phyloP scores from a whole-genome alignment of 2,329 filamentous ascomycete genomes.

The Epichloe baconii region DNA sequence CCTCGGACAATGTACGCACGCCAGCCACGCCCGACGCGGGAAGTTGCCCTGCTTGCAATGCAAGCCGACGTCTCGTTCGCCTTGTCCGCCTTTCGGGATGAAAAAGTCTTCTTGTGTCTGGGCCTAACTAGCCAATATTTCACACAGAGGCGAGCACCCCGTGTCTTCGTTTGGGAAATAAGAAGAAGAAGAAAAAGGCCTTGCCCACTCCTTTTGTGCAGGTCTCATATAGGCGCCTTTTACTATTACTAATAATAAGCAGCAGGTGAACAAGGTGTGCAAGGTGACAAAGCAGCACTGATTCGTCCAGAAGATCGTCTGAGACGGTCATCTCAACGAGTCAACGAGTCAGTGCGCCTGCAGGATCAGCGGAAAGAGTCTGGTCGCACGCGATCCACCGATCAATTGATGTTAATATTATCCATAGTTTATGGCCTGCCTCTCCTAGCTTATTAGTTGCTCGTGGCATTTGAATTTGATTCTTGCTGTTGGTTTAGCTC shows the following conservation, averaged over 20 bases:
- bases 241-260: no score
- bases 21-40: conserved; percentile 1
- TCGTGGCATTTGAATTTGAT: no score
- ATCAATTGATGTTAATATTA: neutral
- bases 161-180: no score
- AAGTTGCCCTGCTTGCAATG: conserved; percentile 1
- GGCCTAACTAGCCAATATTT: neutral
- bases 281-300: no score
- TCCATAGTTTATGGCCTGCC: neutral
- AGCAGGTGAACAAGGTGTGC: no score
- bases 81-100: neutral
- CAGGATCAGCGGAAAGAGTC: neutral
- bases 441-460: no score
- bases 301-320: neutral
- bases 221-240: no score
- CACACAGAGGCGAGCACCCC: no score
- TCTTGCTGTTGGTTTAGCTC: no score
- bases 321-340: neutral
- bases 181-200: no score
- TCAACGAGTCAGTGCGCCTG: conserved; percentile 1
- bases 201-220: no score
- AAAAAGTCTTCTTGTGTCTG: neutral
- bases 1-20: neutral
- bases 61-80: conserved; percentile 1
- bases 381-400: neutral